Conservation (phyloP, 2,329 filamentous ascomycete species). For the Alternaria arborescens region DNA sequence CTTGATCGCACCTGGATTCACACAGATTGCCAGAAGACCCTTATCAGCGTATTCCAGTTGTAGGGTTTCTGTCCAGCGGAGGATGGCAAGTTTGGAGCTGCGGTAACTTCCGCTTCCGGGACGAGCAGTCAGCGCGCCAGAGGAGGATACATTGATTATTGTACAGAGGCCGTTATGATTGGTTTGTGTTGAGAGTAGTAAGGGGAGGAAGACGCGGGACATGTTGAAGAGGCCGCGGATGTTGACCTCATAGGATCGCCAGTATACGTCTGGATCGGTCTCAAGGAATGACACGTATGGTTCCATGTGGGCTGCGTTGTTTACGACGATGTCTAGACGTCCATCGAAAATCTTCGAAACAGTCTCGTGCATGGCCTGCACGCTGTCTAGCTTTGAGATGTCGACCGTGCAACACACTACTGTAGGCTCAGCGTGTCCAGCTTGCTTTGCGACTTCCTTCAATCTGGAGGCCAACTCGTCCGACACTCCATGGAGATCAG, state of each 20-base stretch:
- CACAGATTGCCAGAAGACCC: constrained; percentile 21
- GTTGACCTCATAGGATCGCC: constrained; percentile 58
- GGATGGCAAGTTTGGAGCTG: constrained; percentile 58
- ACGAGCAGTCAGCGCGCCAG: constrained; percentile 48
- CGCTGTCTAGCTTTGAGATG: constrained; percentile 8
- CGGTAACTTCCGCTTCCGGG: constrained; percentile 49
- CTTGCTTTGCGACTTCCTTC: constrained; percentile 11
- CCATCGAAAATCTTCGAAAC: neutral
- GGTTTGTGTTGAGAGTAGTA: constrained; percentile 43
- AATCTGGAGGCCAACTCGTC: constrained; percentile 13
- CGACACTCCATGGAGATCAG: constrained; percentile 11
- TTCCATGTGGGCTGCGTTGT: constrained; percentile 56
- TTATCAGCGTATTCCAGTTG: constrained; percentile 48
- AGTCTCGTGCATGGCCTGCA: neutral
- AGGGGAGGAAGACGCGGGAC: constrained; percentile 55
- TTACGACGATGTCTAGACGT: constrained; percentile 56
- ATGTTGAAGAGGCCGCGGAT: constrained; percentile 57
- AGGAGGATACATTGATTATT: constrained; percentile 58
- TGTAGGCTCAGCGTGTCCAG: constrained; percentile 11
- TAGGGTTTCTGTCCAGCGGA: constrained; percentile 59
- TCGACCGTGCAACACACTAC: constrained; percentile 15
- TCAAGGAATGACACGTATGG: constrained; percentile 41
- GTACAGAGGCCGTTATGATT: constrained; percentile 4
- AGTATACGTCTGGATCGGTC: constrained; percentile 50
- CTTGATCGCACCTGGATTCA: constrained; percentile 32